Conservation (phyloP, 179 eudicot species). For the Gypsophila paniculata region DNA sequence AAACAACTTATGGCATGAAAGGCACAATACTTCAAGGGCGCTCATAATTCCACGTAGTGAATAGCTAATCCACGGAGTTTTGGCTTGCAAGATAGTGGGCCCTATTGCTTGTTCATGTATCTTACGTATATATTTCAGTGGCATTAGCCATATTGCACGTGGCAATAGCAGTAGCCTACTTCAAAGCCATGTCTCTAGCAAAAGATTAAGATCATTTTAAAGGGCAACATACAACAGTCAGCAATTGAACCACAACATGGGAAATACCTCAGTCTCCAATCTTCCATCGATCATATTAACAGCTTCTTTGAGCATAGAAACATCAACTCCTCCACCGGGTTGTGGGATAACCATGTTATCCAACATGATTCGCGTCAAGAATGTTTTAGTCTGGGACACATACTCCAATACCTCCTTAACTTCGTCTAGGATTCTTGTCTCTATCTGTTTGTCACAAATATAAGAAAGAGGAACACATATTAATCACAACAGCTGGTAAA, state of each 20-base stretch:
- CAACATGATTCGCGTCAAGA: slow-evolving; percentile 82
- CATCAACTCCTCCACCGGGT: slow-evolving; percentile 69
- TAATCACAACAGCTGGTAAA: not conserved
- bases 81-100: no score
- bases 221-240: slow-evolving; percentile 1
- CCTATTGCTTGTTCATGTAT: no score
- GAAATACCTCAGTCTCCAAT: slow-evolving; percentile 82
- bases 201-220: not conserved
- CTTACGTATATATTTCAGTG: no score
- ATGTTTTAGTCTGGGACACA: slow-evolving; percentile 61
- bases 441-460: slow-evolving; percentile 46
- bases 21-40: not conserved
- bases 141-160: no score
- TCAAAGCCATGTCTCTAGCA: not conserved
- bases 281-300: slow-evolving; percentile 60
- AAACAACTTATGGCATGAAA: not conserved
- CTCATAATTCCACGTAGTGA: no score
- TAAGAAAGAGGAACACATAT: slow-evolving; percentile 6
- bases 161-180: no score
- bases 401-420: slow-evolving; percentile 69
- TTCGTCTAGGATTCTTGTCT: slow-evolving; percentile 87
- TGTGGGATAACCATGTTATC: slow-evolving; percentile 91
- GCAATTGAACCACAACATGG: not conserved
- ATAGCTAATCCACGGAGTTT: no score
- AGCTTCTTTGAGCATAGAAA: slow-evolving; percentile 88